phyloP scores from a whole-genome alignment of 1,284 basidiomycete species.

The Mixia osmundae region DNA sequence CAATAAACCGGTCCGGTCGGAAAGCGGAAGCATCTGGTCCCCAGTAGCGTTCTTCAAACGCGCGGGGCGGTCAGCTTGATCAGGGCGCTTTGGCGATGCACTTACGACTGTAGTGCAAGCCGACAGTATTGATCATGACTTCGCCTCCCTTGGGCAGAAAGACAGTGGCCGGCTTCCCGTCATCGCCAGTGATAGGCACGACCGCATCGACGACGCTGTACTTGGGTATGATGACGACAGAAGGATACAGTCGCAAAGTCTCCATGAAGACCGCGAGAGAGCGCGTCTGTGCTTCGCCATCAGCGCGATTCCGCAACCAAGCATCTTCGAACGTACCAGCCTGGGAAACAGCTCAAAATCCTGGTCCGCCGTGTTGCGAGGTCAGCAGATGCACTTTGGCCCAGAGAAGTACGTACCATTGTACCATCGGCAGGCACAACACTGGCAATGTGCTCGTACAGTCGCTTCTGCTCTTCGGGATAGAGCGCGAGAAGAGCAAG shows the following conservation, averaged over 20 bases:
- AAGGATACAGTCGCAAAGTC: conserved; percentile 35
- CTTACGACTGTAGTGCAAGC: conserved; percentile 8
- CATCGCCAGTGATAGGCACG: conserved; percentile 1
- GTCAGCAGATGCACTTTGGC: background rate
- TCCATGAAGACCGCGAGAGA: conserved; percentile 33
- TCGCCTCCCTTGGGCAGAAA: conserved; percentile 5
- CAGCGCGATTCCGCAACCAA: too few species aligned
- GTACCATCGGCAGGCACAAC: conserved; percentile 1
- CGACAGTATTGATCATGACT: conserved; percentile 8
- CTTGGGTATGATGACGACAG: conserved; percentile 30
- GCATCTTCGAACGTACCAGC: conserved; percentile 3
- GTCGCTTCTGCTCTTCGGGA: conserved; percentile 35
- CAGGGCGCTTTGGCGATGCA: background rate
- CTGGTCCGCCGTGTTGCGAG: conserved; percentile 1
- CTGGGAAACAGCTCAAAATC: background rate
- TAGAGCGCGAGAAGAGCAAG: conserved; percentile 33
- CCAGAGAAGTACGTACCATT: background rate
- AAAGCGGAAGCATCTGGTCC: conserved; percentile 7
- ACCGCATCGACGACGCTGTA: conserved; percentile 16
- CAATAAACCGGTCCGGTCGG: conserved; percentile 10
- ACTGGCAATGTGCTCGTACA: conserved; percentile 31
- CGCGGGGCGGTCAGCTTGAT: background rate
- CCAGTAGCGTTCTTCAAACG: conserved; percentile 7
- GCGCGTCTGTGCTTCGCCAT: conserved; percentile 25
- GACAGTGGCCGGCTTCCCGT: background rate